Conservation (phyloP, 495 filamentous ascomycete genomes). For the Aspergillus homomorphus region DNA sequence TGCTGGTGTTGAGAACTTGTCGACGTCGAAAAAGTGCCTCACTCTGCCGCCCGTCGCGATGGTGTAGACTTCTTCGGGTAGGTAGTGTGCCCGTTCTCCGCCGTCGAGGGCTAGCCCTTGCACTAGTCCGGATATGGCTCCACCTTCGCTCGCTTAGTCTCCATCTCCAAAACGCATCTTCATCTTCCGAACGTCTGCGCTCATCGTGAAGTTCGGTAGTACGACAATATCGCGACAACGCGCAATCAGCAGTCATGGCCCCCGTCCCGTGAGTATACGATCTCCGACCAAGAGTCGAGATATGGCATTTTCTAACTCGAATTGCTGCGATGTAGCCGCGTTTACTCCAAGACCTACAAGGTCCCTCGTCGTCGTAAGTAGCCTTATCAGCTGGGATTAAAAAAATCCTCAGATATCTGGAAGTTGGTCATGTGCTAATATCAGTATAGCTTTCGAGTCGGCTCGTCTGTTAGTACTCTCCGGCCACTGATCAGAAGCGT, state of each 20-base stretch:
- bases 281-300: constrained; percentile 2
- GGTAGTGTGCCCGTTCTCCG: constrained; percentile 30
- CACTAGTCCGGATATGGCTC: constrained; percentile 21
- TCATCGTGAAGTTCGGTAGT: constrained; percentile 27
- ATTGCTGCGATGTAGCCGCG: constrained; percentile 41
- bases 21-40: constrained; percentile 36
- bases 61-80: constrained; percentile 23
- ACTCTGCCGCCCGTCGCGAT: constrained; percentile 26
- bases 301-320: constrained; percentile 35
- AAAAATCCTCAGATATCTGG: constrained; percentile 13
- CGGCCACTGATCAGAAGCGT: constrained; percentile 98
- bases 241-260: constrained; percentile 51
- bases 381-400: background rate
- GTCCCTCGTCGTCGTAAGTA: constrained; percentile 70
- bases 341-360: constrained; percentile 99
- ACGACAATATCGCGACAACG: constrained; percentile 39
- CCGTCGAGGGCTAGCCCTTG: constrained; percentile 19
- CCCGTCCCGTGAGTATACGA: constrained; percentile 47
- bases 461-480: constrained; percentile 95
- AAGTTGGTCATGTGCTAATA: constrained; percentile 31
- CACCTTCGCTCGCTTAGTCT: constrained; percentile 28
- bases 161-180: constrained; percentile 21
- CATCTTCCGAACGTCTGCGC: constrained; percentile 18
- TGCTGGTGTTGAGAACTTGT: constrained; percentile 44
- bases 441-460: constrained; percentile 78